Base-by-base conservation (phyloP, 2,329 filamentous ascomycete species). In the Aspergillus sp. region DNA sequence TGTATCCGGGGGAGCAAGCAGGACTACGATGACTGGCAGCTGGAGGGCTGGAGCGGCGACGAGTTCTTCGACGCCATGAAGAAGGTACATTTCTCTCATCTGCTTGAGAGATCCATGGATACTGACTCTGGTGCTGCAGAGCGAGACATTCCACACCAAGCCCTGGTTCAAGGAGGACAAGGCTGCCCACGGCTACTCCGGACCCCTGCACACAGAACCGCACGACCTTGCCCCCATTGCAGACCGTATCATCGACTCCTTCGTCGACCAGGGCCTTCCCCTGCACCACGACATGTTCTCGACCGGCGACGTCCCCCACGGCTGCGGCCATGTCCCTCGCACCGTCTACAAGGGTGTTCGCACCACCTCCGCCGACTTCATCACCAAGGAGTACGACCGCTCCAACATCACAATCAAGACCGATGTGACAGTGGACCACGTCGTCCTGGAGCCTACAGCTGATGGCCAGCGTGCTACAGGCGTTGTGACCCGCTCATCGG, bases 231-330 rank as follows among this genome's bases (percentile, higher is more conserved):
- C 82, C 3, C 83, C 84, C 1, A 87, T 87, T 35, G 84, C 83
- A 3, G 71, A 85, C 45, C 74, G 81, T 31, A 68, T 86, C 9
- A 72, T 81, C 27, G 77, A 85, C 48, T 86, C 83, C 0, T 80
- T 85, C 70, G 70, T 82, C 8, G 82, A 80, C 2, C 72, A 81
- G 58, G 84, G 84, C 55, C 68, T 87, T 0, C 78, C 81, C 0
- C 73, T 84, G n/a, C 77, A 83, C 41, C 76, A 77, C 17, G 84
- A 87, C 60, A 85, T 87, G 82, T 87, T 87, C 65, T 79, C 79
- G 1, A 81, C 78, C 23, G 81, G 81, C 17, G 75, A 80, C 31
- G 78, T 77, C 19, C 70, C 82, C 1, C 79, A 84, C 52, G 83
- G 82, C 1, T 85, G 83, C 62, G 83, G 84, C 2, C 83, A 86